Evolutionary conservation across 805 yeast genomes (phyloP).

Genomic region (Candida coquimbonensis): DNA sequence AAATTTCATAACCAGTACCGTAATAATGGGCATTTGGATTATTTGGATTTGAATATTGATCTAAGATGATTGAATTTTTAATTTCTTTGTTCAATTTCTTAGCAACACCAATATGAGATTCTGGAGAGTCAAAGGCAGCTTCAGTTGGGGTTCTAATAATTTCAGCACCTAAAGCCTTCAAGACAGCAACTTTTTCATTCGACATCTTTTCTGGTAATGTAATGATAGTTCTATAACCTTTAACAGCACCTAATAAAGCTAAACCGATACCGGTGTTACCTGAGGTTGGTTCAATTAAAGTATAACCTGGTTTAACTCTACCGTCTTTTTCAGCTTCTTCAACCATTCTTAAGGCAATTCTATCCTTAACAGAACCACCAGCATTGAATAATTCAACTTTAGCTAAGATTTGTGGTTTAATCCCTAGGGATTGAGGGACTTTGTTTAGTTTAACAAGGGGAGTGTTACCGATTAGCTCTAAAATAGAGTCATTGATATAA

Average conservation of each 20-base stretch:
- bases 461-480: slow-evolving; percentile 80
- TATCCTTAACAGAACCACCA: slow-evolving; percentile 86
- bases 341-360: slow-evolving; percentile 83
- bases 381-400: slow-evolving; percentile 81
- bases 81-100: slow-evolving; percentile 72
- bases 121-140: slow-evolving; percentile 91
- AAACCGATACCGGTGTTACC: slow-evolving; percentile 91
- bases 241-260: slow-evolving; percentile 81
- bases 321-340: slow-evolving; percentile 78
- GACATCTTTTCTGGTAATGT: slow-evolving; percentile 91
- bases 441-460: slow-evolving; percentile 71
- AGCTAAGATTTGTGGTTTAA: slow-evolving; percentile 65
- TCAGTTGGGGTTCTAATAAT: slow-evolving; percentile 87
- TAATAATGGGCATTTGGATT: slow-evolving; percentile 81
- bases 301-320: slow-evolving; percentile 74
- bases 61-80: slow-evolving; percentile 77
- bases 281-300: slow-evolving; percentile 83
- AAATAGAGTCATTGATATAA: slow-evolving; percentile 29
- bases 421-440: slow-evolving; percentile 69
- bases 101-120: slow-evolving; percentile 87
- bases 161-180: slow-evolving; percentile 86
- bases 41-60: slow-evolving; percentile 71
- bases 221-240: slow-evolving; percentile 80
- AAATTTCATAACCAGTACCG: slow-evolving; percentile 81
- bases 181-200: slow-evolving; percentile 80